A percentile compares a stretch with the other conserved stretches of the same genome.
These are phyloP conservation scores for Tuber aestivum DNA, from an alignment of 495 filamentous ascomycete species.

Conservation along the genomic window DNA sequence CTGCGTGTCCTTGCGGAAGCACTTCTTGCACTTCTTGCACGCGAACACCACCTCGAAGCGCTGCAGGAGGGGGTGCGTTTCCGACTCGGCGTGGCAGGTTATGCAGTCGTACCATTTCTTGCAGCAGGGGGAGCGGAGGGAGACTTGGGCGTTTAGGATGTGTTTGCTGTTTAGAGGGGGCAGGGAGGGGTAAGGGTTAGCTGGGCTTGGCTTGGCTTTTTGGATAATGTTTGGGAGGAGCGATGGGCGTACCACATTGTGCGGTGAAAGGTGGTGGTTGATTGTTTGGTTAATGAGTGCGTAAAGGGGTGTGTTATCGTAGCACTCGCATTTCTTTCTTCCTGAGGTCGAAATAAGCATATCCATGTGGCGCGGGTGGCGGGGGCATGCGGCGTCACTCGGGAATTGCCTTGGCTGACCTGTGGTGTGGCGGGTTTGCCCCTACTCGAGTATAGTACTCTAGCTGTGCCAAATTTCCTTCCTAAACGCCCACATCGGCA, in stretches of 20 bases:
- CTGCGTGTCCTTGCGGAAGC: slow-evolving; percentile 83
- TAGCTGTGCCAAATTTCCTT: too few species aligned
- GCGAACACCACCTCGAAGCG: slow-evolving; percentile 85
- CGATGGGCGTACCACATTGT: neutral
- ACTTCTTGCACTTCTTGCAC: slow-evolving; percentile 98
- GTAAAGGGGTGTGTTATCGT: too few species aligned
- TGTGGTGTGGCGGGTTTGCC: neutral
- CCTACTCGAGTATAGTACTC: too few species aligned
- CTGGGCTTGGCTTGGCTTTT: neutral
- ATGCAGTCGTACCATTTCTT: slow-evolving; percentile 98
- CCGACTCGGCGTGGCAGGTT: slow-evolving; percentile 81
- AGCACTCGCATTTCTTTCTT: too few species aligned
- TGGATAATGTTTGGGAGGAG: neutral
- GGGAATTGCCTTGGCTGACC: neutral
- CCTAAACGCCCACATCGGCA: too few species aligned
- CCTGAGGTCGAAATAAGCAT: neutral
- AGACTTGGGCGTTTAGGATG: slow-evolving; percentile 93
- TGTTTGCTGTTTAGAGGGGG: slow-evolving; percentile 60
- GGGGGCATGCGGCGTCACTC: neutral
- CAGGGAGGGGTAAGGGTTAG: neutral
- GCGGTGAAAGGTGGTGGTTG: neutral
- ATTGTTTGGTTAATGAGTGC: neutral
- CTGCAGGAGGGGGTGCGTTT: slow-evolving; percentile 68
- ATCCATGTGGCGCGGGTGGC: neutral
- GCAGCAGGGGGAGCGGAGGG: slow-evolving; percentile 92